These are phyloP conservation scores for Nothomitra cinnamomea DNA, from an alignment of 2,329 filamentous ascomycete species.

Conservation along the genomic window DNA sequence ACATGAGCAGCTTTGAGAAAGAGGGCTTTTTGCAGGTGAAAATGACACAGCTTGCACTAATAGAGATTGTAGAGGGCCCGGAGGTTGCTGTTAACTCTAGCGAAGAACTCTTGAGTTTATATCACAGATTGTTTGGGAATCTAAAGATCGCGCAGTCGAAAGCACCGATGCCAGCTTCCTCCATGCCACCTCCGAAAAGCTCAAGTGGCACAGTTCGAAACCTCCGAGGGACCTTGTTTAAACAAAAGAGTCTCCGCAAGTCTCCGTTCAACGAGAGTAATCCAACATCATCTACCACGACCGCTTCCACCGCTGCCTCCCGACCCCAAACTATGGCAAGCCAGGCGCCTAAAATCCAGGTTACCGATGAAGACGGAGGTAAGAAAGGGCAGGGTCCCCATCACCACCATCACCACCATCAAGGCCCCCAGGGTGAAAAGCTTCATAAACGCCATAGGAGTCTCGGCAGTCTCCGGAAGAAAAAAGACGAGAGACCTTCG, in stretches of 20 bases:
- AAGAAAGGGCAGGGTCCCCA: conserved; percentile 10
- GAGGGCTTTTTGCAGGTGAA: conserved; percentile 83
- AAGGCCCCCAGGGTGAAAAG: conserved; percentile 17
- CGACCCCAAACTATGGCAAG: neutral
- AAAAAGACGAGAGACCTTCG: neutral
- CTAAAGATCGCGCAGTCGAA: conserved; percentile 24
- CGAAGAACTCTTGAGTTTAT: conserved; percentile 68
- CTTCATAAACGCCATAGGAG: conserved; percentile 22
- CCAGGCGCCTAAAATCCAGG: neutral
- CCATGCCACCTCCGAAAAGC: conserved; percentile 21
- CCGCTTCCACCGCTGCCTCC: neutral
- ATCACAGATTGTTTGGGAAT: conserved; percentile 62
- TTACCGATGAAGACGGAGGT: conserved; percentile 13
- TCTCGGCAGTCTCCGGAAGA: conserved; percentile 22
- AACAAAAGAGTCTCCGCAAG: conserved; percentile 27
- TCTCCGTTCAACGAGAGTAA: neutral
- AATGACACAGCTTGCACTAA: conserved; percentile 76
- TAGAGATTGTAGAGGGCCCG: conserved; percentile 70
- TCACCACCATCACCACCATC: conserved; percentile 19
- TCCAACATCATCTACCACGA: neutral
- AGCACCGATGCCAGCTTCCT: neutral
- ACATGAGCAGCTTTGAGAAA: conserved; percentile 72
- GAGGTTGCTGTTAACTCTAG: conserved; percentile 77
- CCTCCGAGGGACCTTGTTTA: conserved; percentile 62
- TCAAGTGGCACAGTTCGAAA: conserved; percentile 53